phyloP scores from a whole-genome alignment of 306 rosid species.

The Prunus salicina region DNA sequence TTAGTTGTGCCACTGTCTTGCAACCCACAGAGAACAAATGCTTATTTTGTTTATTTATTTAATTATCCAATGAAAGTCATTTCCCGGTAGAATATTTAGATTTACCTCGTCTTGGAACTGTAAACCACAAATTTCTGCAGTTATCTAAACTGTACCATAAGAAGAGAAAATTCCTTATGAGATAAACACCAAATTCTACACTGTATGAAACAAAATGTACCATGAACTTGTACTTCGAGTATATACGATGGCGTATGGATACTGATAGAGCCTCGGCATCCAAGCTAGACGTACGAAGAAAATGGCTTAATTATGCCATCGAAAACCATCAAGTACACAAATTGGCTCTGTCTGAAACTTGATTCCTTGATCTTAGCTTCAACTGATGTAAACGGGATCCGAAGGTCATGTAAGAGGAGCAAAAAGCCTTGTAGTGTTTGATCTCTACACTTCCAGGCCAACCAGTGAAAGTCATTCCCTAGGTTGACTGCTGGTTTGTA shows the following conservation, averaged over 20 bases:
- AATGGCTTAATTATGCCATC: neutral
- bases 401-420: neutral
- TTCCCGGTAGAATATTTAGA: neutral
- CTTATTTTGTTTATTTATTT: neutral
- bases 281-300: neutral
- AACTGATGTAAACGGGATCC: neutral
- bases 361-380: neutral
- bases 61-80: neutral
- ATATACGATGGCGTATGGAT: neutral
- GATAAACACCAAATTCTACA: neutral
- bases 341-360: neutral
- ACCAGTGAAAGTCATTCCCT: slow-evolving; percentile 9
- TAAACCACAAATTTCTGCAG: neutral
- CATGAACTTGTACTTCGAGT: neutral
- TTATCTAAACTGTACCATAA: neutral
- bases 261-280: neutral
- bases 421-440: neutral
- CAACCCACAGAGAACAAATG: neutral
- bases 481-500: neutral
- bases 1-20: neutral
- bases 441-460: slow-evolving; percentile 22
- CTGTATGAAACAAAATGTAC: neutral
- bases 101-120: neutral
- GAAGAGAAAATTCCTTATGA: neutral
- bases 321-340: neutral